phyloP scores from a whole-genome alignment of 106 monocot species.

The Dioscorea dumetorum region DNA sequence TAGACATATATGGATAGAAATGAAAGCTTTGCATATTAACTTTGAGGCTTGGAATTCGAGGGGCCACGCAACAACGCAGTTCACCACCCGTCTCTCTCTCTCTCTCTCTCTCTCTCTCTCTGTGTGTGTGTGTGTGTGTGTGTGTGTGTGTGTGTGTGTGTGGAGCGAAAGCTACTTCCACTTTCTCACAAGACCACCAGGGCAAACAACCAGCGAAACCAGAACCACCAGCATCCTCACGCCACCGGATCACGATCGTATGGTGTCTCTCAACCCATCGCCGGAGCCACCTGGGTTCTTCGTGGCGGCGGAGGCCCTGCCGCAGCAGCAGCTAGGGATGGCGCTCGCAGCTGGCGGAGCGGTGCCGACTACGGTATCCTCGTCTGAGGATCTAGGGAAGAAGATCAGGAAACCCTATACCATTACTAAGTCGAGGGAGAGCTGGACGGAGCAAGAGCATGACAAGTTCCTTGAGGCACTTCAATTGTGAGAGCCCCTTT shows the following conservation, averaged over 20 bases:
- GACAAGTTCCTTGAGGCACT: constrained; percentile 72
- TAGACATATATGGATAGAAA: too few relatives aligned
- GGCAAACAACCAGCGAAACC: too few relatives aligned
- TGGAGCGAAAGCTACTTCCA: not conserved
- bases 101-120: constrained; percentile 2
- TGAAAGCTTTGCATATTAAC: too few relatives aligned
- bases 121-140: too few relatives aligned
- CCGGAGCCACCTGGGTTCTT: not conserved
- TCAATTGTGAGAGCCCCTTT: constrained; percentile 35
- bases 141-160: too few relatives aligned
- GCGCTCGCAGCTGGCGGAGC: not conserved
- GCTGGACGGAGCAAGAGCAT: constrained; percentile 80
- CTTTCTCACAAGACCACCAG: too few relatives aligned
- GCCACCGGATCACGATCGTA: not conserved
- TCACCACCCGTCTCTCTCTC: not conserved
- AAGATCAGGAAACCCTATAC: constrained; percentile 86
- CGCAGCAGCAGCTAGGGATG: not conserved
- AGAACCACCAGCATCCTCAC: too few relatives aligned
- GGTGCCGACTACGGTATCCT: not conserved
- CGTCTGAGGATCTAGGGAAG: constrained; percentile 34
- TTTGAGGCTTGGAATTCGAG: too few relatives aligned
- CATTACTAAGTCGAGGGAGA: constrained; percentile 78
- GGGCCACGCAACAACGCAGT: not conserved
- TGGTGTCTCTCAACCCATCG: constrained; percentile 1
- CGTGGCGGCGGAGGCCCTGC: not conserved